A percentile compares a stretch with the other conserved stretches of the same genome.
Evolutionary conservation across 768 basidiomycete genomes (phyloP).

Genomic region (Auricularia sp.): DNA sequence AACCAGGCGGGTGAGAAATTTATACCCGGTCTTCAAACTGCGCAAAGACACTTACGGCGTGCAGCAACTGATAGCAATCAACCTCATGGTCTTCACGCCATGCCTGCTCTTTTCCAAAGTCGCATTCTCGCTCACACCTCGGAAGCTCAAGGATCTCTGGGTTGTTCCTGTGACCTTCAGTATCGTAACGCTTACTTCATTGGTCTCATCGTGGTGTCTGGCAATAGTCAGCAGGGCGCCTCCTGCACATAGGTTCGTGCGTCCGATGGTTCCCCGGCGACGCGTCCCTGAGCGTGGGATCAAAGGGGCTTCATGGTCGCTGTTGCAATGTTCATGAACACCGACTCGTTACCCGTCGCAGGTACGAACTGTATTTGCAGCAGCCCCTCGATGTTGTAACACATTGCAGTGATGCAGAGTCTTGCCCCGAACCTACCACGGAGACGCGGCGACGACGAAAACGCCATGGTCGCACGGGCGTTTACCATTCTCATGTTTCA

Average conservation of each 20-base stretch:
- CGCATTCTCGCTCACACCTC: conserved; percentile 84
- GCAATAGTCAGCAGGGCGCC: conserved; percentile 56
- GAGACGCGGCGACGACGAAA: conserved; percentile 65
- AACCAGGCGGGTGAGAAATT: conserved; percentile 60
- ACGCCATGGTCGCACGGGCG: conserved; percentile 86
- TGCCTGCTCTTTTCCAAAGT: conserved; percentile 89
- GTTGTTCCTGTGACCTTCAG: conserved; percentile 79
- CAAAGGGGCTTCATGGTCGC: conserved; percentile 67
- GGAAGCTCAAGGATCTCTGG: conserved; percentile 74
- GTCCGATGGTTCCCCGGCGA: neutral
- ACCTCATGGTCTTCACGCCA: conserved; percentile 82
- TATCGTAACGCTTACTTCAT: conserved; percentile 63
- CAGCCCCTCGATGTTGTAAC: conserved; percentile 25
- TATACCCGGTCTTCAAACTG: too few species aligned
- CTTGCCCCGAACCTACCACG: conserved; percentile 78
- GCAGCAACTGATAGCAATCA: conserved; percentile 69
- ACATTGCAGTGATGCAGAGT: conserved; percentile 79
- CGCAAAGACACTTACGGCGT: neutral
- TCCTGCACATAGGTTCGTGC: conserved; percentile 55
- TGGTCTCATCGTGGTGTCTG: conserved; percentile 51
- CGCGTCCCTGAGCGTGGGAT: neutral
- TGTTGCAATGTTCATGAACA: conserved; percentile 86
- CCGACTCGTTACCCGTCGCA: conserved; percentile 89
- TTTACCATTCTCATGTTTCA: conserved; percentile 88
- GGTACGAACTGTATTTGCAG: conserved; percentile 43